phyloP scores from a whole-genome alignment of 371 early-diverging fungal genomes.

The Mortierella sp. region DNA sequence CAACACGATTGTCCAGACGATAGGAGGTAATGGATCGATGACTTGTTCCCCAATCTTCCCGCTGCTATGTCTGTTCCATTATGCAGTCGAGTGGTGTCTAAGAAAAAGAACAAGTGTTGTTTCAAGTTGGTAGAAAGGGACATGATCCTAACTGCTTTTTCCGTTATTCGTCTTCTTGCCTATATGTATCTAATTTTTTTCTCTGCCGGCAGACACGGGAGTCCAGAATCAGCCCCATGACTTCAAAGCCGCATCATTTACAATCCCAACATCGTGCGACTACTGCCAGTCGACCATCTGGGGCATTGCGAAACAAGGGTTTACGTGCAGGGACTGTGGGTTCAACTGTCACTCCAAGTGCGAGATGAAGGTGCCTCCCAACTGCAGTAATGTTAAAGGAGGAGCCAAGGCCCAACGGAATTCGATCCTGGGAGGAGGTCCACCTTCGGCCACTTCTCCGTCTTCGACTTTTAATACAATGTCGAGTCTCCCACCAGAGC shows the following conservation, averaged over 20 bases:
- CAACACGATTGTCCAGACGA: conserved; percentile 67
- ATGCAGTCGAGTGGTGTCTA: background rate
- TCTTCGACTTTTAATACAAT: conserved; percentile 42
- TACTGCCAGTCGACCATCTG: conserved; percentile 81
- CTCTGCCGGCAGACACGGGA: conserved; percentile 58
- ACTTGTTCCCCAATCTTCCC: background rate
- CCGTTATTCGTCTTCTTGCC: background rate
- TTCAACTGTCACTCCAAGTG: conserved; percentile 89
- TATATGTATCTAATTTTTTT: background rate
- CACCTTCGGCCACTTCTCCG: conserved; percentile 30
- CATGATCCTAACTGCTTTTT: conserved; percentile 7
- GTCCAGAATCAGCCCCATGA: conserved; percentile 71
- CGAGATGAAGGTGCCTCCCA: conserved; percentile 87
- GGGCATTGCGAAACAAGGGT: conserved; percentile 83
- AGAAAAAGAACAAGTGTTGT: background rate
- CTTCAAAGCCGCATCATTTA: conserved; percentile 81
- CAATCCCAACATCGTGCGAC: conserved; percentile 87
- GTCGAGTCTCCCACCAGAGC: conserved; percentile 27
- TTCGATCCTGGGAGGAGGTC: conserved; percentile 24
- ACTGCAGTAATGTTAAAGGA: conserved; percentile 76
- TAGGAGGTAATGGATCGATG: conserved; percentile 64
- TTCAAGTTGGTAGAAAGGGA: background rate
- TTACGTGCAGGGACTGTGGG: conserved; percentile 87
- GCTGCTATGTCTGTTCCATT: background rate
- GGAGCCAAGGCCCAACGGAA: conserved; percentile 67